phyloP scores from a whole-genome alignment of 805 yeast genomes.

The Ogataea polymorpha region DNA sequence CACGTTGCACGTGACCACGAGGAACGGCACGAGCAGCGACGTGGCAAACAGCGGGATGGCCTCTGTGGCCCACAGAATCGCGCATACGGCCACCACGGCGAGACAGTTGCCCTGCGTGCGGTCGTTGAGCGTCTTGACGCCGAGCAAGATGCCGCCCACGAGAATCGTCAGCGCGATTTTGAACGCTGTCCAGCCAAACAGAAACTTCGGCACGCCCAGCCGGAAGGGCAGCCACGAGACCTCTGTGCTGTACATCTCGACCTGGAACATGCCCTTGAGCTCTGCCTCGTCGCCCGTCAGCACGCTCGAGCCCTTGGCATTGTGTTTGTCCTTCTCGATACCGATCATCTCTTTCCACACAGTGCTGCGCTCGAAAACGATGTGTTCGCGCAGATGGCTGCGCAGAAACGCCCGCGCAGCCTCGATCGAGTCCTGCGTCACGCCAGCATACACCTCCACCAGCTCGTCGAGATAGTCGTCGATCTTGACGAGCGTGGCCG shows the following conservation, averaged over 20 bases:
- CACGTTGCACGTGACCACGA: slow-evolving; percentile 45
- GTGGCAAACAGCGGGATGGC: slow-evolving; percentile 50
- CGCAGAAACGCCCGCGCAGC: slow-evolving; percentile 36
- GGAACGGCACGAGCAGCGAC: slow-evolving; percentile 45
- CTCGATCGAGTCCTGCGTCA: slow-evolving; percentile 22
- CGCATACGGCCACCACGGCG: slow-evolving; percentile 59
- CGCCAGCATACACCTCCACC: slow-evolving; percentile 28
- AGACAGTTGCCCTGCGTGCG: slow-evolving; percentile 59
- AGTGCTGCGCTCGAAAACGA: slow-evolving; percentile 54
- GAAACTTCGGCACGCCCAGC: slow-evolving; percentile 44
- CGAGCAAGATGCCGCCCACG: slow-evolving; percentile 52
- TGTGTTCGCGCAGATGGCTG: slow-evolving; percentile 52
- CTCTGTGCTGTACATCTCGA: slow-evolving; percentile 24
- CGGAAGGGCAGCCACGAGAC: slow-evolving; percentile 22
- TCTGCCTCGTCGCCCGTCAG: slow-evolving; percentile 34
- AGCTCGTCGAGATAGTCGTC: slow-evolving; percentile 32
- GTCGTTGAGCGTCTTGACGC: slow-evolving; percentile 61
- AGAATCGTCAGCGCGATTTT: slow-evolving; percentile 47
- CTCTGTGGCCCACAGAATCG: slow-evolving; percentile 51
- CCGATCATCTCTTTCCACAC: slow-evolving; percentile 59
- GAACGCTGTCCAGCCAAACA: slow-evolving; percentile 45
- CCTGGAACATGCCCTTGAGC: slow-evolving; percentile 32
- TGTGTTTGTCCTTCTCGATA: slow-evolving; percentile 32
- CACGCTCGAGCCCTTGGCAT: slow-evolving; percentile 35
- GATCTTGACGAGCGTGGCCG: slow-evolving; percentile 23